These are phyloP conservation scores for Saccharomyces paradoxus DNA, from an alignment of 805 yeast species.

Conservation along the genomic window DNA sequence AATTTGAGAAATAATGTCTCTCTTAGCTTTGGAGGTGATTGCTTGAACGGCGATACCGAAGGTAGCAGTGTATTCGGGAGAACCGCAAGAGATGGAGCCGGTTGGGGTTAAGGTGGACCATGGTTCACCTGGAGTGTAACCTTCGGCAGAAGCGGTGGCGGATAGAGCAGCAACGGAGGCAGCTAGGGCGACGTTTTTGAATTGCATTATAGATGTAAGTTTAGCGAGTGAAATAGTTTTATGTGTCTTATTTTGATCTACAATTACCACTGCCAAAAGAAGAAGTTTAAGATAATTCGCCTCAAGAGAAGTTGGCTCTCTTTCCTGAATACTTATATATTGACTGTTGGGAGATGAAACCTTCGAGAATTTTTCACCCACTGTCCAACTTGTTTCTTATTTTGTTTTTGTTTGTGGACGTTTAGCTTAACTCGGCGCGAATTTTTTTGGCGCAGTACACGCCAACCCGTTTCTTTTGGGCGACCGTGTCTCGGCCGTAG, in stretches of 20 bases:
- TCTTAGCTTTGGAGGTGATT: slow-evolving; percentile 33
- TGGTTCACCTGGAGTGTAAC: slow-evolving; percentile 24
- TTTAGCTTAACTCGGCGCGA: background rate
- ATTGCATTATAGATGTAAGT: slow-evolving; percentile 19
- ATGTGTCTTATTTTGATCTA: background rate
- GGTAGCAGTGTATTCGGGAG: slow-evolving; percentile 44
- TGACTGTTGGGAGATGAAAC: background rate
- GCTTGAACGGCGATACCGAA: slow-evolving; percentile 68
- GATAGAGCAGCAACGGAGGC: slow-evolving; percentile 13
- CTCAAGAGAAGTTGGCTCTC: background rate
- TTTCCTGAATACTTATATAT: background rate
- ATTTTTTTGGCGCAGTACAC: background rate
- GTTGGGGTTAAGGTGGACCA: slow-evolving; percentile 68
- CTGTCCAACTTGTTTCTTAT: background rate
- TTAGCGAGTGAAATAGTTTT: background rate
- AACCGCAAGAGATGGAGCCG: slow-evolving; percentile 45
- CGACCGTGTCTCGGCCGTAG: background rate
- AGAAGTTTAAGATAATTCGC: background rate
- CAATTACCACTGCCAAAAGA: background rate
- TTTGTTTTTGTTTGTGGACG: background rate
- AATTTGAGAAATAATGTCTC: slow-evolving; percentile 45
- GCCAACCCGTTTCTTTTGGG: background rate
- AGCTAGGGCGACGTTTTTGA: slow-evolving; percentile 14
- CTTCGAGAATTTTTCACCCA: background rate
- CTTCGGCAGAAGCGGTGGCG: slow-evolving; percentile 15